Conservation (phyloP, 371 early-diverging fungal species). For the Saksenaea oblongispora region DNA sequence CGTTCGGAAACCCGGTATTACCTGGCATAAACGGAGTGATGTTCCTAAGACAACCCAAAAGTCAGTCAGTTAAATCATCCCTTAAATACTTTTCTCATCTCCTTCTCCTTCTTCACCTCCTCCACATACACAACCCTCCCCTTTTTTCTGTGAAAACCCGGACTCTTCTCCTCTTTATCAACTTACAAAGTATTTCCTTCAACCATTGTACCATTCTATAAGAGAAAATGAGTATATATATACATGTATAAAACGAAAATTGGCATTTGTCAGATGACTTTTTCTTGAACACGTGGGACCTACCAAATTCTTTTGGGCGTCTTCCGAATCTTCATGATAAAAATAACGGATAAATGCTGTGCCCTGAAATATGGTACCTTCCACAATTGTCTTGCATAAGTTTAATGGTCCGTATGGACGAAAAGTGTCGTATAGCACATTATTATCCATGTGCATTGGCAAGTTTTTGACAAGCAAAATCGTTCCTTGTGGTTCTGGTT, state of each 20-base stretch:
- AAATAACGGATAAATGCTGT: slow-evolving; percentile 42
- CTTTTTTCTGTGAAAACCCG: background rate
- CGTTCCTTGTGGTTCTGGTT: slow-evolving; percentile 24
- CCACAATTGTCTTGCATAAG: slow-evolving; percentile 31
- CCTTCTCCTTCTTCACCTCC: background rate
- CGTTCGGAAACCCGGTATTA: background rate
- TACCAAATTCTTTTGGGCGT: slow-evolving; percentile 34
- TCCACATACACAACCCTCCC: background rate
- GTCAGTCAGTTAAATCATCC: background rate
- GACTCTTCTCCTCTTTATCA: too few relatives aligned
- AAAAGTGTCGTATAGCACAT: slow-evolving; percentile 33
- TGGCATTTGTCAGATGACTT: slow-evolving; percentile 4
- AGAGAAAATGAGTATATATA: background rate
- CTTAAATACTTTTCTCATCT: background rate
- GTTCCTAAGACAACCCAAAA: background rate
- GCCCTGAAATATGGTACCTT: slow-evolving; percentile 25
- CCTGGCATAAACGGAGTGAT: slow-evolving; percentile 2
- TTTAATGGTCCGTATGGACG: slow-evolving; percentile 44
- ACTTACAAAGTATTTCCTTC: slow-evolving; percentile 25
- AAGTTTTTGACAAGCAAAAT: slow-evolving; percentile 38
- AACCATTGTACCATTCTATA: slow-evolving; percentile 15
- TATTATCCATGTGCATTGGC: slow-evolving; percentile 24
- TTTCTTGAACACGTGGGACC: background rate
- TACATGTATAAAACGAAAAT: background rate
- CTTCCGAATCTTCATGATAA: slow-evolving; percentile 29